Conservation (phyloP, 176 grass and related monocot species). For the Pontederia crassipes region DNA sequence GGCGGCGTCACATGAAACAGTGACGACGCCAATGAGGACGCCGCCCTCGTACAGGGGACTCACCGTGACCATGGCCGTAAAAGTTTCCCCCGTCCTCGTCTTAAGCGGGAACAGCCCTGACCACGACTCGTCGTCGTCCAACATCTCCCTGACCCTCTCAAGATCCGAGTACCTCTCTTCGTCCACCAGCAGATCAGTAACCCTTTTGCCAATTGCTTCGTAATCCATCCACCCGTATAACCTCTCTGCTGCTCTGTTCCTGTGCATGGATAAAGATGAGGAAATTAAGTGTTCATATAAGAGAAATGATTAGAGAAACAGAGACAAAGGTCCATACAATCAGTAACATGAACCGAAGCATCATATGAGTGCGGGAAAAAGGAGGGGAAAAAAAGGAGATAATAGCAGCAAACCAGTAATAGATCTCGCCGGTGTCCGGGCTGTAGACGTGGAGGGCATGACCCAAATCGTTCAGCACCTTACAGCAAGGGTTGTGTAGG, state of each 20-base stretch:
- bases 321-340: not conserved
- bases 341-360: not conserved
- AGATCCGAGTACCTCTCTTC: not conserved
- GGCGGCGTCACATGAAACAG: constrained; percentile 14
- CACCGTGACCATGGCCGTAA: constrained; percentile 2
- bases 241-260: constrained; percentile 13
- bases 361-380: not conserved
- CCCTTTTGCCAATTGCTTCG: constrained; percentile 5
- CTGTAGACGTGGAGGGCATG: constrained; percentile 13
- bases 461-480: constrained; percentile 6
- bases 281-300: not conserved
- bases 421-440: constrained; percentile 12
- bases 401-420: constrained; percentile 4
- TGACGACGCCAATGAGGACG: constrained; percentile 2
- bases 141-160: not conserved
- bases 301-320: not conserved
- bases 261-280: not conserved
- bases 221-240: constrained; percentile 15
- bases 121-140: constrained; percentile 1
- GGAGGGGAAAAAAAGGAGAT: not conserved
- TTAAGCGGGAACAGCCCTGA: constrained; percentile 5
- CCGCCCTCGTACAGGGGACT: constrained; percentile 8
- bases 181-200: not conserved
- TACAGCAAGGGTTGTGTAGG: not conserved
- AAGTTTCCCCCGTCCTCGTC: constrained; percentile 10